Evolutionary conservation across 1,139 yeast species (phyloP), one percentile per base, ranked within the genome.

Genomic region (Scheffersomyces cryptocercus): DNA sequence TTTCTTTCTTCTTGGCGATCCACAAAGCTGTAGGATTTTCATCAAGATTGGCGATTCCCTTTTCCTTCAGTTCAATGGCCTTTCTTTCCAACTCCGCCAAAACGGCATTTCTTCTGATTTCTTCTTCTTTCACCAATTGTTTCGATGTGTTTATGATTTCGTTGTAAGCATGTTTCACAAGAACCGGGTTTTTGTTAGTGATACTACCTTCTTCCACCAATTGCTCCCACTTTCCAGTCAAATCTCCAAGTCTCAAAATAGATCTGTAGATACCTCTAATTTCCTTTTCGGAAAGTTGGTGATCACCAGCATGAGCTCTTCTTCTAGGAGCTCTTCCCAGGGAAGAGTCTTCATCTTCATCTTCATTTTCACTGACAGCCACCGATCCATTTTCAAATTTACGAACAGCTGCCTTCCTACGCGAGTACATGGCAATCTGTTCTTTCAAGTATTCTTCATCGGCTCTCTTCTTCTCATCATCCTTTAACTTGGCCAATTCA

Each of bases 161-260:
- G 30, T 79, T 73, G 61, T 85, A 89, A 1, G 91, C 84, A 54
- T 80, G 84, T 57, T 85, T 84, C 59, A 91, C 81, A 42, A 85
- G 74, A n/a, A 85, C 93, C 0, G 95, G 90, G 51, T 88, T 85
- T 58, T 91, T 87, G 59, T 86, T 85, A 11, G 97, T 84, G 41
- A 95, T 73, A 32, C 93, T 84, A 26, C 97, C 97, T 58, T 93
- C 98, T 47, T 86, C 89, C 50, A 90, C 88, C 42, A 93, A 75
- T 53, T 84, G 88, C 49, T 89, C 96, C 87, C 96, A 87, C 62
- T 81, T 81, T n/a, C 82, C 79, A 4, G 82, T 70, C 44, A 93
- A 72, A 57, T 89, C 93, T 47, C 99, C 99, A 53, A 81, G 79
- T 50, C 88, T 81, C 55, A 93, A 70, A 44, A 91, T 82, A 1